Percentiles rank a stretch among this genome's conserved stretches.
Evolutionary conservation across 2,329 filamentous ascomycete species (phyloP).

Genomic region (Sporothrix curviconia): DNA sequence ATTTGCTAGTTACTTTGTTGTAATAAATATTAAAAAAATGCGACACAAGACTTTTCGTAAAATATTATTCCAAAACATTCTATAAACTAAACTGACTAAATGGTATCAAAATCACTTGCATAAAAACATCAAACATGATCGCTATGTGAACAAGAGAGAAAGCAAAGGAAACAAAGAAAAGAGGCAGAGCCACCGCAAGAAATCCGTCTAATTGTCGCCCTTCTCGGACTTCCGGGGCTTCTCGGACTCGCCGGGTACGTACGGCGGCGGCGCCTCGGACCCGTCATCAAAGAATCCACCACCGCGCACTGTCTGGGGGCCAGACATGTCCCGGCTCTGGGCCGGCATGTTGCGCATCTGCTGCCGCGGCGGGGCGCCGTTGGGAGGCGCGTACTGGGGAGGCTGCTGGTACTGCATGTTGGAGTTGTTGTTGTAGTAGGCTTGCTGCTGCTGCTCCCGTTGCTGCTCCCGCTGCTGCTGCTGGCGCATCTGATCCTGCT

Average conservation of each 20-base stretch:
- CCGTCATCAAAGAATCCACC: background rate
- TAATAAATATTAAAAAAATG: background rate
- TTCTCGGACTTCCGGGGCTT: background rate
- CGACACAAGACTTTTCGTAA: background rate
- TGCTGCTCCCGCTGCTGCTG: background rate
- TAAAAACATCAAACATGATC: background rate
- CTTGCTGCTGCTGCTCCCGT: background rate
- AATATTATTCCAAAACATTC: background rate
- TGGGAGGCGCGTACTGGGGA: background rate
- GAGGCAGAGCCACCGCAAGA: background rate
- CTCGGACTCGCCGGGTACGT: background rate
- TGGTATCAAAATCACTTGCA: background rate
- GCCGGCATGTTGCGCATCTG: background rate
- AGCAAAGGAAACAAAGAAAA: background rate
- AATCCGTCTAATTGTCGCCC: background rate
- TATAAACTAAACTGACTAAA: background rate
- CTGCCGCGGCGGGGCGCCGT: background rate
- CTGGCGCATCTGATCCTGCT: background rate
- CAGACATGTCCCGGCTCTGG: background rate
- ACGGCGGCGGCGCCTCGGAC: background rate
- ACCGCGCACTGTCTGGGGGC: background rate
- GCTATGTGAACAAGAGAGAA: background rate
- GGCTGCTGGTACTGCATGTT: conserved; percentile 3
- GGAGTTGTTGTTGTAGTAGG: background rate
- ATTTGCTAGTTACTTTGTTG: background rate